These are phyloP conservation scores for Onygenales sp. DNA, from an alignment of 2,329 filamentous ascomycete species.

Conservation along the genomic window DNA sequence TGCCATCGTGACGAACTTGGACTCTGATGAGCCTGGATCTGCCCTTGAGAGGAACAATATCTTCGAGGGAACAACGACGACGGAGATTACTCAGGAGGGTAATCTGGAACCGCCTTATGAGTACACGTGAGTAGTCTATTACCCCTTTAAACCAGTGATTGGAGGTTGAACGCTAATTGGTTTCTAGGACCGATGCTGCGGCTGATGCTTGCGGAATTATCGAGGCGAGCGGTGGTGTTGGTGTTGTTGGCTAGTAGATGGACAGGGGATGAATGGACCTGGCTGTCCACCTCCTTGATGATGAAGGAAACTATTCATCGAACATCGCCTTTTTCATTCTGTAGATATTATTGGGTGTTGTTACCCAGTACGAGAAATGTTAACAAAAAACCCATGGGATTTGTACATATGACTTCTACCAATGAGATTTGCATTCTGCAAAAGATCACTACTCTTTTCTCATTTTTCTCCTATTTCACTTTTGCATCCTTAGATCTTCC, in stretches of 20 bases:
- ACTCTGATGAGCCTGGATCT: background rate
- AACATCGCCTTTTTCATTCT: too few species aligned
- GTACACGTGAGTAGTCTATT: slow-evolving; percentile 1
- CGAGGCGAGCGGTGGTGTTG: background rate
- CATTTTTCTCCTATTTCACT: too few species aligned
- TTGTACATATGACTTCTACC: too few species aligned
- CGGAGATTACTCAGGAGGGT: slow-evolving; percentile 1
- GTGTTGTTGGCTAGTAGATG: background rate
- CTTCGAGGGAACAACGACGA: background rate
- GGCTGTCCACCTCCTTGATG: too few species aligned
- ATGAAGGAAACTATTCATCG: too few species aligned
- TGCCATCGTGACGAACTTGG: slow-evolving; percentile 3
- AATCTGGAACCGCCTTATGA: background rate
- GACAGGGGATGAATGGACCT: background rate
- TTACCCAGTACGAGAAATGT: too few species aligned
- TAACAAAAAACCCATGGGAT: too few species aligned
- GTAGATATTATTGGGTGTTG: too few species aligned
- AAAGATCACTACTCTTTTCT: too few species aligned
- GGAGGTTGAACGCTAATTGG: background rate
- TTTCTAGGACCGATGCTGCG: slow-evolving; percentile 1
- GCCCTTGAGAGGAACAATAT: slow-evolving; percentile 1
- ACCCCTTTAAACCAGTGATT: background rate
- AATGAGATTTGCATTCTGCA: too few species aligned
- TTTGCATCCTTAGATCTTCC: too few species aligned
- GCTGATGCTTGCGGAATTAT: background rate